These are phyloP conservation scores for Malus orientalis DNA, from an alignment of 306 rosid genomes.

Conservation along the genomic window DNA sequence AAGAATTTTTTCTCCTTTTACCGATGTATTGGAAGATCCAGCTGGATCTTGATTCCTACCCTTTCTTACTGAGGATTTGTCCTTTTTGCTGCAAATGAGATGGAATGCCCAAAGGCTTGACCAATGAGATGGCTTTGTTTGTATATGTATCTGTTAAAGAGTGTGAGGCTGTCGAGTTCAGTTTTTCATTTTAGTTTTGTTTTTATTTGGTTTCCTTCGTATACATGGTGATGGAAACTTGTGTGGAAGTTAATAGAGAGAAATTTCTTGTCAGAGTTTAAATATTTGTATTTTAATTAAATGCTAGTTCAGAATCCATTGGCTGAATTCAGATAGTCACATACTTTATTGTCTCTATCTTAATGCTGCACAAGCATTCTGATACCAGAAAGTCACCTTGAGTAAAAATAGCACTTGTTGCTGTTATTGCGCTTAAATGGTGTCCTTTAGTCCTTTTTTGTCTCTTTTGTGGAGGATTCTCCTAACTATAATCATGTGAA, in stretches of 20 bases:
- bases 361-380: conserved; percentile 1
- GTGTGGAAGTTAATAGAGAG: not conserved
- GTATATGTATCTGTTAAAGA: not conserved
- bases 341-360: not conserved
- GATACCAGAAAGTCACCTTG: not conserved
- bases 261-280: not conserved
- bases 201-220: not conserved
- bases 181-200: not conserved
- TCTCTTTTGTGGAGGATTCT: not conserved
- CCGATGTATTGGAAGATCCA: not conserved
- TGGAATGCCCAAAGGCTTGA: not conserved
- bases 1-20: not conserved
- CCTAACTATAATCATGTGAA: not conserved
- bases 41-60: not conserved
- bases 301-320: not conserved
- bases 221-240: not conserved
- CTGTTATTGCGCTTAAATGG: not conserved
- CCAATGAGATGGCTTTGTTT: not conserved
- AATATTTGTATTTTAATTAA: not conserved
- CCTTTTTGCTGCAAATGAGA: not conserved
- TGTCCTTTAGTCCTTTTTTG: not conserved
- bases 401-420: too few relatives aligned
- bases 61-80: not conserved
- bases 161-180: not conserved
- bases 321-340: conserved; percentile 3